Conservation (phyloP, 2,329 filamentous ascomycete genomes). For the Pestalotiopsis sp. region DNA sequence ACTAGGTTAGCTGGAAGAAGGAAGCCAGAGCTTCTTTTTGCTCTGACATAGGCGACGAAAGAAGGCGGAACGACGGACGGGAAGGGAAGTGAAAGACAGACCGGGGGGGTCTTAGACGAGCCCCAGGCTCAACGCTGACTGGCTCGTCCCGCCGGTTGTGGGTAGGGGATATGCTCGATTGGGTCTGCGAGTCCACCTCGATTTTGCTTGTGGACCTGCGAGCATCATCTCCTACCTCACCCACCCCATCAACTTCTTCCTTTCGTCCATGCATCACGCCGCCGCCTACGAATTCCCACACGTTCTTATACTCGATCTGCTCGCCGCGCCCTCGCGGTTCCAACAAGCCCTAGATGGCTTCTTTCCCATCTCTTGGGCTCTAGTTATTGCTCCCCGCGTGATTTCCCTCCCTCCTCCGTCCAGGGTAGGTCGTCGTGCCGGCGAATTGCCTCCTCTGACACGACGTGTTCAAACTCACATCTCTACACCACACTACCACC, state of each 20-base stretch:
- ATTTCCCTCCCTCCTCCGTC: slow-evolving; percentile 18
- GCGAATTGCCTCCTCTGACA: slow-evolving; percentile 25
- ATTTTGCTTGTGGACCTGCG: slow-evolving; percentile 11
- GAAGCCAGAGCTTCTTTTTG: neutral
- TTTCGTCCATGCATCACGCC: slow-evolving; percentile 21
- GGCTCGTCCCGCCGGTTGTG: slow-evolving; percentile 2
- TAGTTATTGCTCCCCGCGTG: slow-evolving; percentile 22
- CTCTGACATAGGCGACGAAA: neutral
- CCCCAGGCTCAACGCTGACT: slow-evolving; percentile 4
- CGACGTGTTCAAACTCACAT: neutral
- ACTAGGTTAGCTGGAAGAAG: neutral
- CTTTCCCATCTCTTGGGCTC: slow-evolving; percentile 21
- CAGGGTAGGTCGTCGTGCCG: slow-evolving; percentile 24
- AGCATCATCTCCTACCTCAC: slow-evolving; percentile 13
- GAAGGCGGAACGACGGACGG: slow-evolving; percentile 13
- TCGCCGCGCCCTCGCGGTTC: slow-evolving; percentile 48
- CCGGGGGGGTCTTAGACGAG: slow-evolving; percentile 1
- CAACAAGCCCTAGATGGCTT: slow-evolving; percentile 35
- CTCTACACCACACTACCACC: neutral
- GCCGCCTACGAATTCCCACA: slow-evolving; percentile 40
- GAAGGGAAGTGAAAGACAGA: slow-evolving; percentile 15
- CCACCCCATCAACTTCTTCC: slow-evolving; percentile 16
- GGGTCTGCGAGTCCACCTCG: slow-evolving; percentile 12
- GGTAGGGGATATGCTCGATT: slow-evolving; percentile 11
- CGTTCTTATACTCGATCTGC: slow-evolving; percentile 70